Conservation (phyloP, 371 early-diverging fungal species). For the Mortierella sp. region DNA sequence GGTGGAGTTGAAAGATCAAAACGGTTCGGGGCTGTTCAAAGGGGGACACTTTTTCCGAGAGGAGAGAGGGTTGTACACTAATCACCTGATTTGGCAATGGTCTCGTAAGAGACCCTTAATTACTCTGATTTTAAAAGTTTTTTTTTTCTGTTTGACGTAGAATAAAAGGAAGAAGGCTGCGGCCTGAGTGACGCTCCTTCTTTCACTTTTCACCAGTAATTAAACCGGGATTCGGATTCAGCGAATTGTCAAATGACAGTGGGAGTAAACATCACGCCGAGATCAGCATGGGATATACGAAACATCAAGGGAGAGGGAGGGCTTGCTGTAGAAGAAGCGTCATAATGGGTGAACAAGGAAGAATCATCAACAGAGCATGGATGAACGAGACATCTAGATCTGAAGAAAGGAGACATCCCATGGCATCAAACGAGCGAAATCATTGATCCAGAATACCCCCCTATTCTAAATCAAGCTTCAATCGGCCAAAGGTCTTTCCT, state of each 20-base stretch:
- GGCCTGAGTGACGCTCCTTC: slow-evolving; percentile 18
- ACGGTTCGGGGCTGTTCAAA: background rate
- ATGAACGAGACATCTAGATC: slow-evolving; percentile 1
- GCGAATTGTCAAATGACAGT: background rate
- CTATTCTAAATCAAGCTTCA: background rate
- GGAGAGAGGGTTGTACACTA: background rate
- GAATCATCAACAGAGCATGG: background rate
- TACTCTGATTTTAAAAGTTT: background rate
- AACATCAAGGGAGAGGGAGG: background rate
- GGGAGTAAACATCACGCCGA: background rate
- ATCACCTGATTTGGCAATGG: background rate
- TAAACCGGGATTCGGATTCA: slow-evolving; percentile 13
- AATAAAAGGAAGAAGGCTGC: background rate
- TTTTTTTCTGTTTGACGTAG: background rate
- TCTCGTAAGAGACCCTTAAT: background rate
- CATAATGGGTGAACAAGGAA: background rate
- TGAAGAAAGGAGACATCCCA: background rate
- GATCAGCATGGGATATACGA: background rate
- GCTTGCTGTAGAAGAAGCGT: background rate
- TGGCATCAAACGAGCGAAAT: background rate
- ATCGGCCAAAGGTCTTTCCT: background rate
- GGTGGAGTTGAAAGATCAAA: background rate
- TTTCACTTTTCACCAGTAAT: slow-evolving; percentile 45
- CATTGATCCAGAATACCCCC: background rate
- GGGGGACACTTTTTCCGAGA: background rate